Evolutionary conservation across 495 filamentous ascomycete species (phyloP).

Genomic region (Echria macrotheca): DNA sequence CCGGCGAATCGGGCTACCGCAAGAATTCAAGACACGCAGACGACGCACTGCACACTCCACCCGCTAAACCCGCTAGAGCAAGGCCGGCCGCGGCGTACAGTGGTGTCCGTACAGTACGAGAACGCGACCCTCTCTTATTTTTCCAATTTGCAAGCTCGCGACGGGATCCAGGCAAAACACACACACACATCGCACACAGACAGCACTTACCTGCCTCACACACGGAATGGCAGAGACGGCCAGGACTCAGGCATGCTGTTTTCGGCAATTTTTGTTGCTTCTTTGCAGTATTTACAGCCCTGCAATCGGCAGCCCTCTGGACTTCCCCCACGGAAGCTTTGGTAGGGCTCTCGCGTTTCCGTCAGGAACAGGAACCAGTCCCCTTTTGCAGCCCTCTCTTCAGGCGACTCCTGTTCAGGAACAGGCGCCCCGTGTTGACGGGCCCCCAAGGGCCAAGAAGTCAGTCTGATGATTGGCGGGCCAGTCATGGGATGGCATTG

Average conservation of each 20-base stretch:
- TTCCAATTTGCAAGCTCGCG: conserved; percentile 4
- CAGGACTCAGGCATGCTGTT: neutral
- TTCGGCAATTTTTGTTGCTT: too few relatives aligned
- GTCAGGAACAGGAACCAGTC: neutral
- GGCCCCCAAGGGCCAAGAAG: conserved; percentile 15
- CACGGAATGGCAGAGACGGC: neutral
- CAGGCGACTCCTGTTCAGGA: conserved; percentile 6
- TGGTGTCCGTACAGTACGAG: conserved; percentile 10
- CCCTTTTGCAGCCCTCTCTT: neutral
- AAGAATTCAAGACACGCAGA: conserved; percentile 22
- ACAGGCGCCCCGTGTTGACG: conserved; percentile 12
- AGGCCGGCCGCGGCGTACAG: conserved; percentile 9
- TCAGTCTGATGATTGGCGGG: conserved; percentile 23
- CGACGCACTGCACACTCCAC: conserved; percentile 9
- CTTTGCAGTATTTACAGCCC: too few relatives aligned
- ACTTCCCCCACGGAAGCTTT: neutral
- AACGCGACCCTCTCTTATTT: conserved; percentile 8
- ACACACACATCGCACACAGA: too few relatives aligned
- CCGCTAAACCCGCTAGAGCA: conserved; percentile 14
- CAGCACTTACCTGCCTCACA: neutral
- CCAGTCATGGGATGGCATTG: conserved; percentile 27
- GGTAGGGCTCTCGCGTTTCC: neutral
- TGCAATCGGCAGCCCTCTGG: neutral
- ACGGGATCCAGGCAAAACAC: conserved; percentile 5
- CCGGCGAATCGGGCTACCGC: conserved; percentile 19